A percentile compares a stretch with the other conserved stretches of the same genome.
Conservation (phyloP, 176 grass and related monocot genomes). For the Rhynchospora pubera region DNA sequence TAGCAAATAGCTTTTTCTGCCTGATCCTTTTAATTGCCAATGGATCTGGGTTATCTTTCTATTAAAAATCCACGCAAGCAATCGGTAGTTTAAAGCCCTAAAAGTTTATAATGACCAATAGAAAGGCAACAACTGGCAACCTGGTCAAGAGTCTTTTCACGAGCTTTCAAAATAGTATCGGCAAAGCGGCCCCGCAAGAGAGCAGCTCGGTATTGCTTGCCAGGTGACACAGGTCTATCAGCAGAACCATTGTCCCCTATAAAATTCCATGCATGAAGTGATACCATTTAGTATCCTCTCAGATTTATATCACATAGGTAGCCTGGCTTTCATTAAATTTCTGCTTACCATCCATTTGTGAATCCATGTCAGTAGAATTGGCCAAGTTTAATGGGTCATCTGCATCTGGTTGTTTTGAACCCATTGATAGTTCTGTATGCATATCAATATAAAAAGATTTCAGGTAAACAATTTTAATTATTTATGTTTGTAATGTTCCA, state of each 20-base stretch:
- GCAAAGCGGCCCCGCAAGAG: conserved; percentile 77
- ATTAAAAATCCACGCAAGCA: not conserved
- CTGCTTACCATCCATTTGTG: conserved; percentile 66
- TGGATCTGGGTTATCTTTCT: not conserved
- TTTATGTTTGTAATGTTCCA: conserved; percentile 1
- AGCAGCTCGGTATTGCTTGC: conserved; percentile 71
- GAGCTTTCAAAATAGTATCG: conserved; percentile 98
- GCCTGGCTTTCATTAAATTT: conserved; percentile 20
- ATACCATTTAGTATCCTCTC: conserved; percentile 29
- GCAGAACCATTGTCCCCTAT: conserved; percentile 54
- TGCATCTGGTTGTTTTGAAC: conserved; percentile 33
- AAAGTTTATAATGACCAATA: not conserved
- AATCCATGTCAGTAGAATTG: conserved; percentile 40
- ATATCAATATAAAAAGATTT: not conserved
- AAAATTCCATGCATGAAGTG: conserved; percentile 40
- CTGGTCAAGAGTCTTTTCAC: conserved; percentile 93
- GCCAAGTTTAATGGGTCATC: conserved; percentile 24
- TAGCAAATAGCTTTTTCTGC: not conserved
- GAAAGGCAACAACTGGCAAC: conserved; percentile 34
- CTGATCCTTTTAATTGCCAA: not conserved
- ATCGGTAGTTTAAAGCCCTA: not conserved
- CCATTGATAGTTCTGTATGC: conserved; percentile 45
- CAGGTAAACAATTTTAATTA: not conserved
- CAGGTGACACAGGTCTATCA: conserved; percentile 57
- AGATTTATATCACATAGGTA: conserved; percentile 32